Evolutionary conservation across 2,329 filamentous ascomycete species (phyloP), one percentile per base, ranked within the genome.

Genomic region (Immersiporthe knoxdaviesiana): DNA sequence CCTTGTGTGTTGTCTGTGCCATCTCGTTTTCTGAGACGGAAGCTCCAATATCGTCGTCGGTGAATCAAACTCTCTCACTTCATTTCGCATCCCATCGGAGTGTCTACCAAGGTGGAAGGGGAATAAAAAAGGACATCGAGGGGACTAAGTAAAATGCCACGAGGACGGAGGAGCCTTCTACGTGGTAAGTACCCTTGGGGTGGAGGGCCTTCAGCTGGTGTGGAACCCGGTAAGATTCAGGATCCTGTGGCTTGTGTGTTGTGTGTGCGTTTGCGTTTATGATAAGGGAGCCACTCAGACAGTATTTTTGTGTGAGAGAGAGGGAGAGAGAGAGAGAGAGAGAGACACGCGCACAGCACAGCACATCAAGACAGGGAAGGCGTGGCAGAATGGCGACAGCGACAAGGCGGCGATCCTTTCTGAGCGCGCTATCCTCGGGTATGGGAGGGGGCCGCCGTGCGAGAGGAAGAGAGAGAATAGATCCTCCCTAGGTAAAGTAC

Each of bases 101-200:
- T 7, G n/a, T 47, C 18, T n/a, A 47, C 8, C 44, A n/a, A 7
- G 44, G 21, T n/a, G 18, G 44, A 16, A 41, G 14, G 16, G 12
- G 16, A 30, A 5, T 4, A 6, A 30, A 21, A 32, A 54, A 56
- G 52, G 12, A 18, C 5, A 7, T 14, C 14, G 12, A 47, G 44
- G 52, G 27, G 14, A 56, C 52, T 56, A 30, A 56, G 44, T 47
- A 47, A 47, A 30, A 56, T 30, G 52, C 52, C 52, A 56, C 24
- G 27, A 56, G n/a, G 21, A 11, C 6, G 44, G 52, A 30, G 52
- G 27, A 30, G 12, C 12, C 27, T 30, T 10, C 52, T n/a, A 27
- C 24, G 21, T 47, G n/a, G 44, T 47, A 47, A 8, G 18, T 47
- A 47, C 44, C 44, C 44, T 47, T 6, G 44, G 44, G 8, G 21